phyloP scores from a whole-genome alignment of 23 red algal species.

The Gracilariopsis chorda region DNA sequence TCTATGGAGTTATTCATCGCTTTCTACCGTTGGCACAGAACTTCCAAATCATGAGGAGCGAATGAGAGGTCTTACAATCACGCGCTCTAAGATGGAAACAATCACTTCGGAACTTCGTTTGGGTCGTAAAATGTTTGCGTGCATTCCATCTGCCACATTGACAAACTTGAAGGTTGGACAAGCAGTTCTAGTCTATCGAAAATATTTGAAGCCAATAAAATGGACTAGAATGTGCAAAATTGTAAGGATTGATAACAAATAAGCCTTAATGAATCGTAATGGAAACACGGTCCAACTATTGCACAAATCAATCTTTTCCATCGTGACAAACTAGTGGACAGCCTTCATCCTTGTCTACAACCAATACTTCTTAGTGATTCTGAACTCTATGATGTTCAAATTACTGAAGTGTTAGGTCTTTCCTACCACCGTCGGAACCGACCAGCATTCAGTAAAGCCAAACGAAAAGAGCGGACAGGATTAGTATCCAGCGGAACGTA shows the following conservation, averaged over 20 bases:
- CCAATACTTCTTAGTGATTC: background rate
- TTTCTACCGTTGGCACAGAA: background rate
- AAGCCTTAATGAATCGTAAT: background rate
- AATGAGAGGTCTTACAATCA: background rate
- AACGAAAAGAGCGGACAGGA: background rate
- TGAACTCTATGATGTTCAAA: background rate
- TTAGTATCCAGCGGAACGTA: background rate
- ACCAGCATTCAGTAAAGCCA: background rate
- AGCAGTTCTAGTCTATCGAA: background rate
- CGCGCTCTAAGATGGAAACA: background rate
- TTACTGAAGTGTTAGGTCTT: background rate
- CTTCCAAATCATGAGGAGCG: slow-evolving; percentile 8
- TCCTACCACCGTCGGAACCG: background rate
- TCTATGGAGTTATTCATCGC: background rate
- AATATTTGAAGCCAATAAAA: too few species aligned
- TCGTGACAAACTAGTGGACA: background rate
- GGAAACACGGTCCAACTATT: background rate
- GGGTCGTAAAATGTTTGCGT: background rate
- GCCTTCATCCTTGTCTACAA: background rate
- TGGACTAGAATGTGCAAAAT: background rate
- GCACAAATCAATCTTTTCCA: background rate
- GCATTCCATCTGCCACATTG: background rate
- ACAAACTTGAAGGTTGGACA: background rate
- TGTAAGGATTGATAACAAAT: background rate
- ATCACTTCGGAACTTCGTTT: background rate